A percentile compares a stretch with the other conserved stretches of the same genome.
Evolutionary conservation across 2,329 filamentous ascomycete species (phyloP).

Genomic region (Tolypocladium tropicale): DNA sequence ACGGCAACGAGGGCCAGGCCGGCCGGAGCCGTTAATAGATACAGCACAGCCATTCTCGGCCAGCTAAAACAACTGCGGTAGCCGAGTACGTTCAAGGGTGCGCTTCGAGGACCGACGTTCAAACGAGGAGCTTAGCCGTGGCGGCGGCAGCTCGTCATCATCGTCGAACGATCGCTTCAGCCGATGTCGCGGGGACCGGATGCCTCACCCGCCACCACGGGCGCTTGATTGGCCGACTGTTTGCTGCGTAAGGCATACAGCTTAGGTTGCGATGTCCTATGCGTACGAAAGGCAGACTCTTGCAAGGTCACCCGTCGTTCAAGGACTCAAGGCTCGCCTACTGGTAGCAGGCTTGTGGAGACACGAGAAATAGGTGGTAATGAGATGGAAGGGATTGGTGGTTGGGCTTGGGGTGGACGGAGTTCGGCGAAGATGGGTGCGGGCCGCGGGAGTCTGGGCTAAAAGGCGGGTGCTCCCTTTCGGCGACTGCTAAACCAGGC

Average conservation of each 20-base stretch:
- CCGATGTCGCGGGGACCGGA: neutral
- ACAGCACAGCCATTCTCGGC: constrained; percentile 1
- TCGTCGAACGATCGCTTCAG: neutral
- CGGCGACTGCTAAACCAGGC: neutral
- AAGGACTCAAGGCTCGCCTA: no score
- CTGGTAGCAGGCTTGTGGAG: neutral
- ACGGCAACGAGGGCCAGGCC: constrained; percentile 2
- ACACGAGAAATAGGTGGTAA: neutral
- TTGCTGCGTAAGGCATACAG: neutral
- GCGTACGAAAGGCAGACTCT: neutral
- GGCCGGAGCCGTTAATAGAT: neutral
- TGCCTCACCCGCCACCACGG: neutral
- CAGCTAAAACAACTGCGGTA: neutral
- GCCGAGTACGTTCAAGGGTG: neutral
- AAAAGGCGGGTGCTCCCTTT: neutral
- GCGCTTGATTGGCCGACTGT: neutral
- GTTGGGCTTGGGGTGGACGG: neutral
- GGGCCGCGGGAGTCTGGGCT: neutral
- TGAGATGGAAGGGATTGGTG: neutral
- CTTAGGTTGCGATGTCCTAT: neutral
- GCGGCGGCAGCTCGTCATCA: neutral
- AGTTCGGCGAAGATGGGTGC: neutral
- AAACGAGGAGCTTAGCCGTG: neutral
- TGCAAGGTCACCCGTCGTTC: no score
- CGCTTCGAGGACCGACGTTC: neutral